Base-by-base conservation (phyloP, 2,329 filamentous ascomycete species). In the Apiospora pterosperma region DNA sequence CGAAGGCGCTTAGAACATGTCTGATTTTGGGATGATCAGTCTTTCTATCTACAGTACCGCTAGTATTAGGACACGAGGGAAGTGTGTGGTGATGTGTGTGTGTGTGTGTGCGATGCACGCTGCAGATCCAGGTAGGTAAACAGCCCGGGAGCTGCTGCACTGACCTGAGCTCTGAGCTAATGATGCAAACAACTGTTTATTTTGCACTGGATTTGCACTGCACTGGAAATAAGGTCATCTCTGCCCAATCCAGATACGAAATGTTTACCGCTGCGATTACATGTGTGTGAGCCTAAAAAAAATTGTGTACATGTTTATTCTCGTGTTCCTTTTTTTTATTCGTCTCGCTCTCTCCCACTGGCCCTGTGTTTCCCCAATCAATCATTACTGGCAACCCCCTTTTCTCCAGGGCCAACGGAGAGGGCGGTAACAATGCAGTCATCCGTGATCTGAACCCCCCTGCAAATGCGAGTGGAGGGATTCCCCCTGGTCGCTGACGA, bases 381-480 rank as follows among this genome's bases (percentile, higher is more conserved):
- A n/a, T n/a, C n/a, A n/a, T 31, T 52, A 52, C 44, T 31, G 44
- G 44, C 7, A 31, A 31, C 44, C 48, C 48, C 38, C 28, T 55
- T 34, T 55, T 55, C 48, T 34, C 28, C 48, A 31, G 28, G 28
- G 48, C 8, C 28, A n/a, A 55, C n/a, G 28, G 14, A 19, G 28
- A 25, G 23, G 44, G 23, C n/a, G 44, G 42, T 55, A 7, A 55
- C 48, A 55, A 55, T 52, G 48, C 48, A 55, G 48, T 55, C 48
- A 55, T 55, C 48, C 34, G 48, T 55, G 25, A 55, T 55, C 48
- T 8, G 28, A 55, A 8, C 19, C 3, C 28, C 48, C 48, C 48
- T 55, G 48, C 48, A n/a, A 55, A n/a, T 55, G 48, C 48, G 34
- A 55, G 48, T 55, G 48, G 48, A 55, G 48, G 48, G 48, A 55